A percentile compares a stretch with the other conserved stretches of the same genome.
Conservation (phyloP, 495 filamentous ascomycete species). For the Penicilliopsis zonata region DNA sequence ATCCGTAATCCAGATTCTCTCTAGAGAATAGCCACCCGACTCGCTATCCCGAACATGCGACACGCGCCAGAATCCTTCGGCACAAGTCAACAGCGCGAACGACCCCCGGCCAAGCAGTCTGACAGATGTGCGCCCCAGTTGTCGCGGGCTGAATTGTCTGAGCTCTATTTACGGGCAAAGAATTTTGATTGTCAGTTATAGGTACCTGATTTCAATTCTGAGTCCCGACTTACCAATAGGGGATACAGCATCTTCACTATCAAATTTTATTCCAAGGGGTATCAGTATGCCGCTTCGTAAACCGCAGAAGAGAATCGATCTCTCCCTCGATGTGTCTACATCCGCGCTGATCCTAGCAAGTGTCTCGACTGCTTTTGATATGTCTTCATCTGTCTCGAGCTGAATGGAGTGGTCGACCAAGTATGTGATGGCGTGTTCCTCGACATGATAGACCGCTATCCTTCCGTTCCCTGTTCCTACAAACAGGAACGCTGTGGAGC, state of each 20-base stretch:
- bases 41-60: constrained; percentile 12
- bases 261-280: constrained; percentile 16
- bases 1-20: constrained; percentile 32
- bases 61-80: constrained; percentile 28
- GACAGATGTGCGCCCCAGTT: constrained; percentile 26
- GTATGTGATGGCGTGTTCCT: constrained; percentile 7
- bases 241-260: constrained; percentile 5
- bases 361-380: constrained; percentile 29
- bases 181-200: too few relatives aligned
- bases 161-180: constrained; percentile 10
- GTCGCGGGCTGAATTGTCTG: constrained; percentile 13
- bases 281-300: constrained; percentile 31
- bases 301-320: constrained; percentile 25
- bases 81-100: constrained; percentile 24
- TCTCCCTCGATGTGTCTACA: constrained; percentile 3
- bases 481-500: constrained; percentile 17
- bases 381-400: constrained; percentile 10
- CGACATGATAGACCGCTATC: constrained; percentile 17
- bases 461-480: constrained; percentile 25
- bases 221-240: constrained; percentile 15
- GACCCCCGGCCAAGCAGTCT: constrained; percentile 17
- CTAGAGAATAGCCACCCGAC: constrained; percentile 14
- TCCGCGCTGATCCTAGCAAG: constrained; percentile 14
- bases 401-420: constrained; percentile 11
- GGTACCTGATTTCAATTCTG: neutral